A percentile compares a stretch with the other conserved stretches of the same genome.
Evolutionary conservation across 345 rosid species (phyloP).

Genomic region (Passiflora organensis): DNA sequence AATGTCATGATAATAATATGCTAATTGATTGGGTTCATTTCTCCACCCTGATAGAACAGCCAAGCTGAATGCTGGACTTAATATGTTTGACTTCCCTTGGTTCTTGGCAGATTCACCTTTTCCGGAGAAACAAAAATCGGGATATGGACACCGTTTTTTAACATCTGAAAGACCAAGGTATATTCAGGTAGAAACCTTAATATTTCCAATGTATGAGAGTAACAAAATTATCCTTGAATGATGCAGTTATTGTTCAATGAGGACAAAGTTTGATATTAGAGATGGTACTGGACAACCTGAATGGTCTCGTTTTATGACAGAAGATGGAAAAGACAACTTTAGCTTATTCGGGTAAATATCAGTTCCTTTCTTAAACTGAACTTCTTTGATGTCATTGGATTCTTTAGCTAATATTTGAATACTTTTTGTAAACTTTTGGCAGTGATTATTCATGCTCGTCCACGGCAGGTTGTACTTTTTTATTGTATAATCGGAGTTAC

Average conservation of each 20-base stretch:
- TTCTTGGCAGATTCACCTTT: conserved; percentile 34
- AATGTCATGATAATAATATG: too few relatives aligned
- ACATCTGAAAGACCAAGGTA: conserved; percentile 31
- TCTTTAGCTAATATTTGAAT: conserved; percentile 19
- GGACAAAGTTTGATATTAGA: conserved; percentile 15
- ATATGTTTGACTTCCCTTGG: conserved; percentile 9
- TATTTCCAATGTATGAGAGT: conserved; percentile 3
- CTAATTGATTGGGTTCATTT: too few relatives aligned
- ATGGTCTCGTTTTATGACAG: conserved; percentile 32
- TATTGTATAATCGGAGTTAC: conserved; percentile 5
- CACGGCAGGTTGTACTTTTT: conserved; percentile 54
- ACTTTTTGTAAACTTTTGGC: conserved; percentile 26
- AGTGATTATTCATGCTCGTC: conserved; percentile 90
- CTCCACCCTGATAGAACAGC: too few relatives aligned
- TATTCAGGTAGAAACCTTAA: conserved; percentile 13
- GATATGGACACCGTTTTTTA: conserved; percentile 23
- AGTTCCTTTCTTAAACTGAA: conserved; percentile 2
- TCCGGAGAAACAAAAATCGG: conserved; percentile 31
- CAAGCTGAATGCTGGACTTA: too few relatives aligned
- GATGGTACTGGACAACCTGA: conserved; percentile 29
- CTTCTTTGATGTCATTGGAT: background rate
- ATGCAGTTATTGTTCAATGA: conserved; percentile 24
- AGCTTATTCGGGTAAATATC: conserved; percentile 53
- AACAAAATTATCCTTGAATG: conserved; percentile 10
- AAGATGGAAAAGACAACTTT: conserved; percentile 45